Evolutionary conservation across 352 stramenopile genomes (phyloP).

Genomic region (Globisporangium nagaii): DNA sequence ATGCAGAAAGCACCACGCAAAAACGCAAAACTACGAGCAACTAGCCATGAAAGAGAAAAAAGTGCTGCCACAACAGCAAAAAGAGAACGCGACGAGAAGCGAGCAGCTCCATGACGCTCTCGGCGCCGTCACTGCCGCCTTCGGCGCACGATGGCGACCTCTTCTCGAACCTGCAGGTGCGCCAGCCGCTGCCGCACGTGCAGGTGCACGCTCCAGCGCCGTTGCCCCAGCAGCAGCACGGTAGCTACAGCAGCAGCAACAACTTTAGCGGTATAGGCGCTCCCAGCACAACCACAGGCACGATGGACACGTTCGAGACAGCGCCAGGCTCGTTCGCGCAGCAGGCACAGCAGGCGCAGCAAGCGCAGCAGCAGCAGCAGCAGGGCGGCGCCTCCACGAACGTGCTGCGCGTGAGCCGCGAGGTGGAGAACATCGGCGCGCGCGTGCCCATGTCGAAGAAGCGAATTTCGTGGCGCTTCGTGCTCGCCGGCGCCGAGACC

Average conservation of each 20-base stretch:
- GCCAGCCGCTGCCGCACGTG: slow-evolving; percentile 8
- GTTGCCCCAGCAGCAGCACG: slow-evolving; percentile 1
- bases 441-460: slow-evolving; percentile 83
- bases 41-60: neutral
- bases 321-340: neutral
- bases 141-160: slow-evolving; percentile 15
- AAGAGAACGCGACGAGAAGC: neutral
- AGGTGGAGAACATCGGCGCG: slow-evolving; percentile 81
- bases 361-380: neutral
- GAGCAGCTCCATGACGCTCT: slow-evolving; percentile 31
- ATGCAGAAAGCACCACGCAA: too few relatives aligned
- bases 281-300: neutral
- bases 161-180: slow-evolving; percentile 24
- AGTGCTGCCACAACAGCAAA: neutral
- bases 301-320: neutral
- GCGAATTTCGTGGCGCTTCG: slow-evolving; percentile 79
- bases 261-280: neutral
- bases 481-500: slow-evolving; percentile 63
- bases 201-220: neutral
- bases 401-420: slow-evolving; percentile 59
- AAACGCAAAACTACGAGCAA: too few relatives aligned
- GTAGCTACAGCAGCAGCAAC: neutral
- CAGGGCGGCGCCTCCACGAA: neutral
- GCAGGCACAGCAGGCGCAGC: neutral
- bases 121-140: slow-evolving; percentile 25